Evolutionary conservation across 345 rosid species (phyloP), one percentile per base, ranked within the genome.

Genomic region (Raphanus sativus): DNA sequence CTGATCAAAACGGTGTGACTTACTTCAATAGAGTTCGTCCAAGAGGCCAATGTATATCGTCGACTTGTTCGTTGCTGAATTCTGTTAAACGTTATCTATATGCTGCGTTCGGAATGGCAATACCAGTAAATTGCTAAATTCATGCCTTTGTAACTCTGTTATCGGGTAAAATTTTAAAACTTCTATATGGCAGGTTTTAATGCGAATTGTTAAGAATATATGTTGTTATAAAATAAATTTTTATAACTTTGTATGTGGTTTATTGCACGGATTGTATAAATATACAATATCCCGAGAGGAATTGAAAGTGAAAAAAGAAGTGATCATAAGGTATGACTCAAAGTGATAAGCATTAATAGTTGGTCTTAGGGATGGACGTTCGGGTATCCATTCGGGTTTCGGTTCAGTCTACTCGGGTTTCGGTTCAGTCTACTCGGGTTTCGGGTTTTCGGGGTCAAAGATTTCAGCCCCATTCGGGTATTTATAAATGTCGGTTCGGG

Each of bases 251-350:
- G 7, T 48, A 48, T 48, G 55, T 48, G 17, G 17, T 48, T 48
- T 48, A 48, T 48, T 13, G 55, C 16, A 45, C 16, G 15, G 52
- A 45, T 45, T 10, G 4, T 40, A 40, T 40, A 40, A 40, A 40
- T 21, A 56, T 16, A 16, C 21, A 15, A 56, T 59, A 59, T 59
- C 7, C 15, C 63, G 30, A 24, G 12, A 55, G 62, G 13, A 59
- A 45, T 21, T 21, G 21, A 21, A 21, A 21, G 21, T 21, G 21
- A 21, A 21, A 21, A 21, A 21, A 21, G 21, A 28, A 28, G 17
- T 61, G 65, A 50, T 50, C 52, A 61, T 17, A 61, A 61, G 24
- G 65, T 62, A 8, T 62, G 34, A 61, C 65, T 61, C 65, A 61
- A 12, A 62, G 38, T 62, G 5, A n/a, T 29, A 30, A 13, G 2